Base-by-base conservation (phyloP, 2,329 filamentous ascomycete genomes). In the Hypoxylon sp. region DNA sequence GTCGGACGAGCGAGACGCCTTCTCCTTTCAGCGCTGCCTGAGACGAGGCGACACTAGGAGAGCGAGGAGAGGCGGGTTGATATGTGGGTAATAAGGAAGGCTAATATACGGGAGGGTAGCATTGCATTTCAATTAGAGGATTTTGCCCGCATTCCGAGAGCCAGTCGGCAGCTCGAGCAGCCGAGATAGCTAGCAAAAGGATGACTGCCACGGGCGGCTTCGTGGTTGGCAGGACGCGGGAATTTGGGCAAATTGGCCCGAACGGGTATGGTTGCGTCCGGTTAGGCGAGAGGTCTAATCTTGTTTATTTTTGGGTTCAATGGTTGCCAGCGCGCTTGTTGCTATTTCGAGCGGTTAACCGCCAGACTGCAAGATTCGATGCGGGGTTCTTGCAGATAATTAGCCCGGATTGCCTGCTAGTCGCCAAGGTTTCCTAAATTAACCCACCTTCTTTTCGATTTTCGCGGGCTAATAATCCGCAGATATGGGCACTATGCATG, bases 321-420 rank as follows among this genome's bases (percentile, higher is more conserved):
- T n/a, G n/a, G n/a, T n/a, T 24, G 45, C 20, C 33, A 50, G 44
- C 58, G 60, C 64, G 64, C 65, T 64, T 74, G 72, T 69, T 73
- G 64, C 72, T 74, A 74, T 73, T 72, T 71, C 54, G 44, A 61
- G 63, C 49, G 18, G 12, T 28, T 68, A 71, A 68, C 64, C 70
- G 69, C 70, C 59, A 56, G 49, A 45, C 33, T 20, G 28, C 44
- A 57, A 4, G 22, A 20, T 30, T 9, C 9, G 40, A 49, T 57
- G 53, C 44, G 53, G 53, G 53, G 53, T 46, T 8, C n/a, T 40
- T 18, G 36, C 16, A 28, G 32, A 38, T 20, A 33, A 62, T 62
- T 61, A 59, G 45, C 49, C 54, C 66, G 50, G 59, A 61, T 61
- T 49, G 11, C 38, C 59, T 49, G 11, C 38, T 52, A 50, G 52